A percentile compares a stretch with the other conserved stretches of the same genome.
These are phyloP conservation scores for Apiotrichum siamense DNA, from an alignment of 1,284 basidiomycete species.

Conservation along the genomic window DNA sequence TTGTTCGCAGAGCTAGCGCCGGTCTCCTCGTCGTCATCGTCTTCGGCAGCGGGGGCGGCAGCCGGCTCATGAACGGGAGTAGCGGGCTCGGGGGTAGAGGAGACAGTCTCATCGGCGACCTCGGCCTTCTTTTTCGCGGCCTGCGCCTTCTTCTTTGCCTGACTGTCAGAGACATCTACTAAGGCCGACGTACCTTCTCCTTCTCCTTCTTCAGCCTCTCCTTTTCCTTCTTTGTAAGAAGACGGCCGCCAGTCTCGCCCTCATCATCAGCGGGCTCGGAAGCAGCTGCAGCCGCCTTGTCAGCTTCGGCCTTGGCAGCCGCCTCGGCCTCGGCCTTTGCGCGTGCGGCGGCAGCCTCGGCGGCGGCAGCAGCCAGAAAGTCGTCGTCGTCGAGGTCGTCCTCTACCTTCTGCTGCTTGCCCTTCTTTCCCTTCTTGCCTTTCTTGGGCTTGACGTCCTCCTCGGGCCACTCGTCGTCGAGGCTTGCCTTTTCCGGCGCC, in stretches of 20 bases:
- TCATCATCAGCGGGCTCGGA: constrained; percentile 54
- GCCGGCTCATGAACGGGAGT: constrained; percentile 15
- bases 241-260: constrained; percentile 65
- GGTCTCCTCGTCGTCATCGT: constrained; percentile 55
- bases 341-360: constrained; percentile 45
- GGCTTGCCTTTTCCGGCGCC: constrained; percentile 13
- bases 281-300: constrained; percentile 68
- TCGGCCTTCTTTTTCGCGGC: constrained; percentile 72
- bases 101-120: constrained; percentile 13
- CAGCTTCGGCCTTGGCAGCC: constrained; percentile 57
- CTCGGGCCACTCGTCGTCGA: constrained; percentile 47
- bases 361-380: constrained; percentile 43
- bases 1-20: constrained; percentile 44
- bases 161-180: constrained; percentile 5
- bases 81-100: constrained; percentile 5
- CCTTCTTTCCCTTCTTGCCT: constrained; percentile 43
- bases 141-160: constrained; percentile 95
- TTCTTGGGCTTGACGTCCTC: constrained; percentile 47
- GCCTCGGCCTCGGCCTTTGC: constrained; percentile 41
- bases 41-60: constrained; percentile 29
- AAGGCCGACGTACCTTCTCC: constrained; percentile 63
- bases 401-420: constrained; percentile 34
- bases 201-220: constrained; percentile 89
- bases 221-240: constrained; percentile 86
- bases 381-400: constrained; percentile 34